These are phyloP conservation scores for Malassezia arunalokei DNA, from an alignment of 1,284 basidiomycete species.

Conservation along the genomic window DNA sequence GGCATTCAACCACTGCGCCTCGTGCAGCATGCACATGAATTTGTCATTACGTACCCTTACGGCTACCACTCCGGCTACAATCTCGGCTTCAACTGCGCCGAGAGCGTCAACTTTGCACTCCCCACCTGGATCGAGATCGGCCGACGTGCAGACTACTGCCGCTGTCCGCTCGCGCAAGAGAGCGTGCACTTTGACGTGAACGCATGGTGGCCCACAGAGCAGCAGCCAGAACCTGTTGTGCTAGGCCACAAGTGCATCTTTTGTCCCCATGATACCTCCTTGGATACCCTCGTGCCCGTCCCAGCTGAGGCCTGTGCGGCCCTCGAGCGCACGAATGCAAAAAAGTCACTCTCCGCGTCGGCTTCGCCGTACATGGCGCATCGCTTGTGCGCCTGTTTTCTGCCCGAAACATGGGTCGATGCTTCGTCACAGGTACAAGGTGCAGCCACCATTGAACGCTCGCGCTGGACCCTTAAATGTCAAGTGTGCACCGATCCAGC, in stretches of 20 bases:
- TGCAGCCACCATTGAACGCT: conserved; percentile 29
- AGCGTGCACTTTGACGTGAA: conserved; percentile 43
- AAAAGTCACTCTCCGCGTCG: background rate
- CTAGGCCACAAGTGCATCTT: conserved; percentile 39
- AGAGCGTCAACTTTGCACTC: conserved; percentile 93
- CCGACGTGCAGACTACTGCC: conserved; percentile 38
- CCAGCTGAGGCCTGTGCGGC: conserved; percentile 15
- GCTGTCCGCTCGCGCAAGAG: conserved; percentile 34
- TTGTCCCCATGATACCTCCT: conserved; percentile 37
- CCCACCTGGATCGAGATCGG: conserved; percentile 89
- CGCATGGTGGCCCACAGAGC: conserved; percentile 14
- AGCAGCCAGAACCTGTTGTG: conserved; percentile 9
- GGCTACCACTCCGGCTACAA: conserved; percentile 97
- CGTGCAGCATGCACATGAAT: conserved; percentile 82
- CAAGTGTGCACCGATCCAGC: conserved; percentile 59
- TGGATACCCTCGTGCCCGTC: conserved; percentile 23
- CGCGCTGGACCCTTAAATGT: conserved; percentile 56
- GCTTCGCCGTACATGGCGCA: conserved; percentile 26
- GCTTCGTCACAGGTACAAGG: conserved; percentile 27
- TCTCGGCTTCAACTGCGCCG: conserved; percentile 90
- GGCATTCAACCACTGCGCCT: conserved; percentile 52
- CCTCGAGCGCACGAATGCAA: background rate
- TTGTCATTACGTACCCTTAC: conserved; percentile 81
- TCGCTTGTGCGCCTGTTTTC: conserved; percentile 36
- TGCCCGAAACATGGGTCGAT: conserved; percentile 40